These are phyloP conservation scores for Malus domestica DNA, from an alignment of 306 rosid genomes.

Conservation along the genomic window ASM211411v1 NC_041798.1:11959001-11959500, in stretches of 20 bases:
- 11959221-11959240: slow-evolving; percentile 87
- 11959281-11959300: slow-evolving; percentile 73
- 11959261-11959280: slow-evolving; percentile 65
- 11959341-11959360: slow-evolving; percentile 7
- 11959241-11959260: slow-evolving; percentile 48
- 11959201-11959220: slow-evolving; percentile 62
- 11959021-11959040: slow-evolving; percentile 9
- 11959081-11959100: not conserved
- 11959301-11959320: slow-evolving; percentile 83
- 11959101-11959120: slow-evolving; percentile 15
- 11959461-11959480: not conserved
- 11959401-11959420: not conserved
- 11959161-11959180: slow-evolving; percentile 57
- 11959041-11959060: not conserved
- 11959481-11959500: not conserved
- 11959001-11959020: slow-evolving; percentile 15
- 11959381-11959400: not conserved
- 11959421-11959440: not conserved
- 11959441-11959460: not conserved
- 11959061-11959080: not conserved
- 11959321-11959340: slow-evolving; percentile 83
- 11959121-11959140: slow-evolving; percentile 46
- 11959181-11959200: slow-evolving; percentile 54
- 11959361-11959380: not conserved
- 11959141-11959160: slow-evolving; percentile 80